Percentiles rank a stretch among this genome's conserved stretches.
phyloP scores from a whole-genome alignment of 2,329 filamentous ascomycete species.

The Paecilomyces variotii region DNA sequence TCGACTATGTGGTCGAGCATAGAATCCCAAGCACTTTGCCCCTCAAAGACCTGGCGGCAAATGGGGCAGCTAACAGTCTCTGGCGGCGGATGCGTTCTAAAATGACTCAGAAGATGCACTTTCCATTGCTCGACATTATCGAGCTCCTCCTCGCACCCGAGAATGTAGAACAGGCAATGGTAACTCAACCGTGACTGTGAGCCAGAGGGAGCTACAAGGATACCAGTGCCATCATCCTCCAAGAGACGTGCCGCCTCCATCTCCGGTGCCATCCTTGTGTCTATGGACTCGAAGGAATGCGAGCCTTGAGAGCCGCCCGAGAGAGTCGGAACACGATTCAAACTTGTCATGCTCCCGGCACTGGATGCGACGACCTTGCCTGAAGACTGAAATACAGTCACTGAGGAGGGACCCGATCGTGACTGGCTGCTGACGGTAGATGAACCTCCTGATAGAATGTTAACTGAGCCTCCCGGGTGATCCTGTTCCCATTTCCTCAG shows the following conservation, averaged over 20 bases:
- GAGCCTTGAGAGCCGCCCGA: conserved; percentile 23
- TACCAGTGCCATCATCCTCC: conserved; percentile 20
- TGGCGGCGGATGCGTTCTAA: conserved; percentile 33
- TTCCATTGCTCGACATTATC: conserved; percentile 32
- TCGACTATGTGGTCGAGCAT: conserved; percentile 36
- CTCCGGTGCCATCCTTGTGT: conserved; percentile 17
- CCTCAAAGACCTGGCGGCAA: conserved; percentile 19
- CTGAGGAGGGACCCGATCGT: neutral
- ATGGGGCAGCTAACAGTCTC: conserved; percentile 36
- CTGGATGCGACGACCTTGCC: conserved; percentile 1
- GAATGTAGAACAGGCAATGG: conserved; percentile 37
- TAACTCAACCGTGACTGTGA: conserved; percentile 12
- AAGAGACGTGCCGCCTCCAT: conserved; percentile 17
- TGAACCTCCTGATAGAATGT: conserved; percentile 3
- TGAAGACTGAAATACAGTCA: neutral
- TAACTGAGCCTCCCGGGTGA: conserved; percentile 9
- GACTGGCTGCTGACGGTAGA: conserved; percentile 2
- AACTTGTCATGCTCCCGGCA: conserved; percentile 10
- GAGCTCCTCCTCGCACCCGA: conserved; percentile 36
- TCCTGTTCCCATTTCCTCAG: conserved; percentile 16
- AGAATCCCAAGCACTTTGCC: conserved; percentile 30
- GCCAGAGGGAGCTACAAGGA: conserved; percentile 17
- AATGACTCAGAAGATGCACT: conserved; percentile 38
- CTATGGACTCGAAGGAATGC: conserved; percentile 21
- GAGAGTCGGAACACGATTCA: conserved; percentile 21